Base-by-base conservation (phyloP, 768 basidiomycete species). In the Hygrophorus russula region DNA sequence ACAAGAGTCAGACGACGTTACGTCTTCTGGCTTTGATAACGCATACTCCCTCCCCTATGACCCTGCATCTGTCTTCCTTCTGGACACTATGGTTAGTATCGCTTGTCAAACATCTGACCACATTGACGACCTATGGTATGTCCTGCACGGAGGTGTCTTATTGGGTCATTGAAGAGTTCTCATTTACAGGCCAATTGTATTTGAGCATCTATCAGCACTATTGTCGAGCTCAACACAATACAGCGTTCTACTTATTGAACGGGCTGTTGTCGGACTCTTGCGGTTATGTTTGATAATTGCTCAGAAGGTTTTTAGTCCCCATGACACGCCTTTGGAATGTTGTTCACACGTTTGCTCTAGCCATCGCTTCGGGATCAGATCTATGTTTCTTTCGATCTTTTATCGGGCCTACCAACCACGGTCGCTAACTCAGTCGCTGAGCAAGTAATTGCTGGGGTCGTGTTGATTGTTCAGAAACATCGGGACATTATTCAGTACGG, bases 1-100 rank as follows among this genome's bases (percentile, higher is more conserved):
- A 53, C 76, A 80, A 45, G 79, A 80, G 51, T 68, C 70, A 1
- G 82, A 85, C 46, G 85, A 87, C 38, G 57, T 60, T 41, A 54
- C 69, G 1, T 54, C 62, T 2, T 55, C 67, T 14, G 63, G 64
- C 3, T 7, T 24, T 55, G 73, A 73, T 20, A 66, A 58, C 4
- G 55, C 63, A 2, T 73, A 68, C 42, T 73, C 81, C 40, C 63
- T 94, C 7, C 79, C 93, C 8, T 99, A 98, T 53, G 96, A 99
- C 58, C 91, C 96, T 9, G 88, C 91, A 2, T 88, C 92, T 6
- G 82, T 96, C 1, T 94, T 97, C 64, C 77, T 98, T 30, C 62
- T 98, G 48, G 96, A 99, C 61, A 87, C 79, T 39, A 94, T 97
- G 83, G 80, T 90, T 50, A 94, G 90, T 59, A 78, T 98, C 32